phyloP scores from a whole-genome alignment of 345 rosid genomes.

The Gossypium herbaceum region DNA sequence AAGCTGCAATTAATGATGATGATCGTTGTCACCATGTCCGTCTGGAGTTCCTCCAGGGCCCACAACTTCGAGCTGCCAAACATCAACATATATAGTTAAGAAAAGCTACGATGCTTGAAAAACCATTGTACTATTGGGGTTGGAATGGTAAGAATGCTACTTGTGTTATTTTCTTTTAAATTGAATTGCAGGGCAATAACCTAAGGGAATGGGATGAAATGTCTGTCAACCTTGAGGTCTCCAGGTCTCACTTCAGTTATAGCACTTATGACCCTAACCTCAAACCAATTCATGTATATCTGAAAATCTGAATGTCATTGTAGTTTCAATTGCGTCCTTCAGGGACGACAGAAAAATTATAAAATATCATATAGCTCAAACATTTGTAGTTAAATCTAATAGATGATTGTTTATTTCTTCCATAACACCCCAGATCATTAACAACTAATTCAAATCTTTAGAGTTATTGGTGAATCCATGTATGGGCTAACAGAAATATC shows the following conservation, averaged over 20 bases:
- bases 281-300: neutral
- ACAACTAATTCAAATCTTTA: neutral
- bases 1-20: neutral
- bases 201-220: neutral
- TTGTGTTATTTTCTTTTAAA: neutral
- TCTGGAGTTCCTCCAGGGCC: slow-evolving; percentile 4
- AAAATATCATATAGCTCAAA: neutral
- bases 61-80: neutral
- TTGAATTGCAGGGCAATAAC: neutral
- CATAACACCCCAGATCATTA: neutral
- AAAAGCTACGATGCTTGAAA: neutral
- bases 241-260: neutral
- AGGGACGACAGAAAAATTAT: neutral
- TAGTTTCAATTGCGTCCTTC: neutral
- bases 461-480: neutral
- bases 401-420: neutral
- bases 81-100: neutral
- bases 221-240: neutral
- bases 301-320: neutral
- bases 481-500: neutral
- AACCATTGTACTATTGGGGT: neutral
- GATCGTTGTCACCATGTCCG: neutral
- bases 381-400: neutral
- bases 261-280: neutral
- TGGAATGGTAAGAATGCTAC: neutral